phyloP scores from a whole-genome alignment of 169 alveolate species.

The Miamiensis avidus region DNA sequence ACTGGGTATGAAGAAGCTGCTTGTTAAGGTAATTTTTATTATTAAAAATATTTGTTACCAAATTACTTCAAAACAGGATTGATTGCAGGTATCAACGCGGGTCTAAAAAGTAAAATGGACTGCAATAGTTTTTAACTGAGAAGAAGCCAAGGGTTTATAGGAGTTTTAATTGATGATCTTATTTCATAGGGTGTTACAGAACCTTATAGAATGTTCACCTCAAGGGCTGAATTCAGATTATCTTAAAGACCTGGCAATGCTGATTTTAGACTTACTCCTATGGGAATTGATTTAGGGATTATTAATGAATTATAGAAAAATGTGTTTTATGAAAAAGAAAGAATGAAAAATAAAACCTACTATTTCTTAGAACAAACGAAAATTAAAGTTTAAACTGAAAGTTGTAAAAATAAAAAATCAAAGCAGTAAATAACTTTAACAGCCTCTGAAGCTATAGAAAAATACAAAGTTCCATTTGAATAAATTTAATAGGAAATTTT shows the following conservation, averaged over 20 bases:
- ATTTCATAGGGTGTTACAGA: constrained; percentile 86
- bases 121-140: constrained; percentile 53
- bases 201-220: constrained; percentile 92
- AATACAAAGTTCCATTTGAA: constrained; percentile 23
- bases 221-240: constrained; percentile 88
- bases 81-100: constrained; percentile 93
- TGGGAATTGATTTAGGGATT: constrained; percentile 78
- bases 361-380: background rate
- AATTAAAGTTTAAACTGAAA: constrained; percentile 16
- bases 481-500: constrained; percentile 8
- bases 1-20: constrained; percentile 97
- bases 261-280: constrained; percentile 81
- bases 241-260: constrained; percentile 84
- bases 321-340: constrained; percentile 19
- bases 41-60: too few relatives aligned
- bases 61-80: constrained; percentile 16
- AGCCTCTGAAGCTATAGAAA: constrained; percentile 31
- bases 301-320: constrained; percentile 43
- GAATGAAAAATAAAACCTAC: constrained; percentile 24
- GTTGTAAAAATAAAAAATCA: constrained; percentile 28
- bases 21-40: constrained; percentile 72
- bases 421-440: background rate
- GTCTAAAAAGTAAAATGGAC: constrained; percentile 36
- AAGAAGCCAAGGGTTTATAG: constrained; percentile 85
- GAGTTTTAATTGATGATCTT: constrained; percentile 91